Percentiles rank a stretch among this genome's conserved stretches.
Conservation (phyloP, 2,329 filamentous ascomycete genomes). For the Zymoseptoria pseudotritici region DNA sequence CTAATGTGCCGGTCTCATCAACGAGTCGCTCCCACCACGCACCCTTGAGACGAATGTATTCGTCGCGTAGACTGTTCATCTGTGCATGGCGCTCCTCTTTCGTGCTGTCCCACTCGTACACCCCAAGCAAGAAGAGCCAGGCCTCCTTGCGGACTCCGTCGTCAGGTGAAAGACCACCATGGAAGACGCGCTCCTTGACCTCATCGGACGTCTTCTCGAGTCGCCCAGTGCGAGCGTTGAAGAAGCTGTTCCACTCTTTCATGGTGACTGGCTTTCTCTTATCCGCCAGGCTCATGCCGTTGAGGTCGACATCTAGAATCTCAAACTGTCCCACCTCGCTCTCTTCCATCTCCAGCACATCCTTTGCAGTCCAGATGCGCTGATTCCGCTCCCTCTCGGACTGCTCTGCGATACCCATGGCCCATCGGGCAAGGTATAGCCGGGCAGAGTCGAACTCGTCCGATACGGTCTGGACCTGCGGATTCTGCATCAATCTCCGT, state of each 20-base stretch:
- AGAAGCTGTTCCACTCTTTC: conserved; percentile 86
- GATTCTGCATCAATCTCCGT: conserved; percentile 73
- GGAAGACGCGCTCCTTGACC: conserved; percentile 95
- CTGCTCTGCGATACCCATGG: conserved; percentile 97
- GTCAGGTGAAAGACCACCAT: conserved; percentile 79
- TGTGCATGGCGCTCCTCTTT: conserved; percentile 75
- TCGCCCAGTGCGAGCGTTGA: conserved; percentile 66
- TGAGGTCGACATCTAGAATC: conserved; percentile 72
- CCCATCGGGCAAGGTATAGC: conserved; percentile 91
- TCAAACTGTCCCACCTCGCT: conserved; percentile 95
- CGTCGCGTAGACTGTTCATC: conserved; percentile 78
- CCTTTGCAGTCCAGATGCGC: conserved; percentile 85
- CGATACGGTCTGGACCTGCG: conserved; percentile 88
- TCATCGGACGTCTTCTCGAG: conserved; percentile 79
- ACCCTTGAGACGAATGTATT: conserved; percentile 89
- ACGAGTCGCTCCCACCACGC: conserved; percentile 93
- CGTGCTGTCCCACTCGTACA: conserved; percentile 90
- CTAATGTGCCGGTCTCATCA: conserved; percentile 69
- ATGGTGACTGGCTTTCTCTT: conserved; percentile 68
- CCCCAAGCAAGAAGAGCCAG: conserved; percentile 87
- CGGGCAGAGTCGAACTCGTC: conserved; percentile 96
- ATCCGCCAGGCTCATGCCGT: conserved; percentile 66
- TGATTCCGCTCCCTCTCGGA: conserved; percentile 80
- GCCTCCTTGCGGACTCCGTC: conserved; percentile 94
- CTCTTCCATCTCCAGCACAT: conserved; percentile 88